Evolutionary conservation across 1,284 basidiomycete genomes (phyloP), one percentile per base, ranked within the genome.

Genomic region (Ceratobasidium sp.): DNA sequence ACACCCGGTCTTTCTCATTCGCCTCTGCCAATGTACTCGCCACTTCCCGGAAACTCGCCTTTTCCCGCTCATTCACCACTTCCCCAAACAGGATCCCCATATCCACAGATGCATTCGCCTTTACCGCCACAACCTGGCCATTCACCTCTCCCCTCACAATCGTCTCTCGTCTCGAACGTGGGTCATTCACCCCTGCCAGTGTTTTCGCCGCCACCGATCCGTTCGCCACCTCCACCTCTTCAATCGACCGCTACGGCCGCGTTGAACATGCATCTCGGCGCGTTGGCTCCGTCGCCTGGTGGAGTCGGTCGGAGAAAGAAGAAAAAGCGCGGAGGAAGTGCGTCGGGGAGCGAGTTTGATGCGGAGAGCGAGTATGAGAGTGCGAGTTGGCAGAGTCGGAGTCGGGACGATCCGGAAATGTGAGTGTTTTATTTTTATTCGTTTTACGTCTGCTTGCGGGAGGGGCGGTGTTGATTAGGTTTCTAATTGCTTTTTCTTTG

Each of bases 261-360:
- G 80, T 81, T 26, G 81, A 84, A 72, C 80, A 82, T 79, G 72
- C 72, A 79, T 28, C 80, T 82, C 20, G 49, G 46, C 23, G 69
- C 75, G 0, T 73, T 55, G 39, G 55, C 64, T 51, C 44, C 77
- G 3, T 42, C 71, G 15, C 10, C 42, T n/a, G 49, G 46, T 15
- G 66, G 66, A 5, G 26, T 49, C 10, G 61, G 75, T 4, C 33
- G 73, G 20, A 64, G 63, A n/a, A 71, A 77, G 18, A 60, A 78
- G 20, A 77, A 78, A 46, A 67, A 13, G 49, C 56, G 55, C 55
- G 42, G 42, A 12, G 53, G 56, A 39, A 68, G 78, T 53, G 53
- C 55, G 0, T 46, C 60, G 10, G 69, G 44, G 20, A 64, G 58
- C 46, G 72, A 68, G n/a, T 18, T 53, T 18, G 77, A 78, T 26